Conservation (phyloP, 2,329 filamentous ascomycete species). For the Ustilaginoidea virens region DNA sequence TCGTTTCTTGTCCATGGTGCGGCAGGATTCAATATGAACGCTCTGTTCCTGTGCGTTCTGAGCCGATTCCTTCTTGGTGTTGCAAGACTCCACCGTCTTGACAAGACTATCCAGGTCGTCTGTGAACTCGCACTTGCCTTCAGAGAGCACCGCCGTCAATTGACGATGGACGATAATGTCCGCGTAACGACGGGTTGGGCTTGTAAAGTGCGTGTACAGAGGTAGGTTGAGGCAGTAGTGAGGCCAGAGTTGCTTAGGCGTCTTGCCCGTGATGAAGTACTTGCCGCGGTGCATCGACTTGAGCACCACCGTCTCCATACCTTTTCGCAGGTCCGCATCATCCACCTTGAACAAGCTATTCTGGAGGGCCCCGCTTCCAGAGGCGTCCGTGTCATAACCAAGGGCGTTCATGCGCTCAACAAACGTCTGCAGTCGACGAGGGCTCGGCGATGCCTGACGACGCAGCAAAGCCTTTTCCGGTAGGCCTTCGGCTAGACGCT, state of each 20-base stretch:
- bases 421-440: conserved; percentile 77
- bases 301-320: conserved; percentile 89
- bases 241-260: conserved; percentile 58
- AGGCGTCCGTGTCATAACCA: conserved; percentile 77
- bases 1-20: conserved; percentile 84
- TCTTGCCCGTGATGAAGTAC: conserved; percentile 78
- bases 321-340: conserved; percentile 79
- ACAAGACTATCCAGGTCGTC: conserved; percentile 79
- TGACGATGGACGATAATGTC: conserved; percentile 94
- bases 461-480: conserved; percentile 89
- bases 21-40: conserved; percentile 94
- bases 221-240: conserved; percentile 91
- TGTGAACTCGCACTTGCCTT: conserved; percentile 66
- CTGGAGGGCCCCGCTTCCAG: conserved; percentile 80
- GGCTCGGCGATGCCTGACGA: conserved; percentile 71
- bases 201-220: conserved; percentile 94
- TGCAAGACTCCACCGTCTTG: conserved; percentile 91
- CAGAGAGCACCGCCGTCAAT: conserved; percentile 71
- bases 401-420: conserved; percentile 85
- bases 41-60: conserved; percentile 97
- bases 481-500: conserved; percentile 62
- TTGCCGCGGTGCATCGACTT: conserved; percentile 96
- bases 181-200: conserved; percentile 84
- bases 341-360: conserved; percentile 91
- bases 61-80: conserved; percentile 97